These are phyloP conservation scores for Pistacia integerrima DNA, from an alignment of 345 rosid genomes.

Conservation along the genomic window DNA sequence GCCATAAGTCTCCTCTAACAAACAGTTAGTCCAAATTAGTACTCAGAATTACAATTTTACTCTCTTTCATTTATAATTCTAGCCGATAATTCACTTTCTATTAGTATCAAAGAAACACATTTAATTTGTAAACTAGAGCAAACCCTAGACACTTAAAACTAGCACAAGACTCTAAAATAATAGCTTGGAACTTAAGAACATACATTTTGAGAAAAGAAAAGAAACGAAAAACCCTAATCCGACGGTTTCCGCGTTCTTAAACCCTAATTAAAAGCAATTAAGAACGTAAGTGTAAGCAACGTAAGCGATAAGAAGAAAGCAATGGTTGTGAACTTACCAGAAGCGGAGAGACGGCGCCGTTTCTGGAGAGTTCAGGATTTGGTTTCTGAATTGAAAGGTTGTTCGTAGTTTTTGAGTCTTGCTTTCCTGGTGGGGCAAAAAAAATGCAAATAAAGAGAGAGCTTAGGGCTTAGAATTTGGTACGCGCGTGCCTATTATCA, in stretches of 20 bases:
- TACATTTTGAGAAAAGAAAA: neutral
- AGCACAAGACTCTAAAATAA: neutral
- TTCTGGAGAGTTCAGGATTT: slow-evolving; percentile 4
- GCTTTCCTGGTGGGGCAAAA: neutral
- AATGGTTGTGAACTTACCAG: slow-evolving; percentile 2
- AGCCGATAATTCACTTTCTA: neutral
- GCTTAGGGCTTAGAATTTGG: neutral
- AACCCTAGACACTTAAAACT: neutral
- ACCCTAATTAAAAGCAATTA: neutral
- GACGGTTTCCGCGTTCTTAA: neutral
- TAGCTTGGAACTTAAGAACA: neutral
- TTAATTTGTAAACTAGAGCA: neutral
- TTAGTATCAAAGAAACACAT: neutral
- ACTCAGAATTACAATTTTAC: neutral
- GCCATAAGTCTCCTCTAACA: neutral
- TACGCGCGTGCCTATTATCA: neutral
- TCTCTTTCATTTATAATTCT: neutral
- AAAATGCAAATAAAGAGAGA: neutral
- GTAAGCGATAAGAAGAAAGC: neutral
- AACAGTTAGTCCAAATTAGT: neutral
- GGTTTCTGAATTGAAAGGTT: neutral
- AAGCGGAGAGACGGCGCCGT: neutral
- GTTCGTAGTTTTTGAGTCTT: neutral
- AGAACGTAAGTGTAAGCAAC: neutral
- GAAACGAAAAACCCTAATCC: slow-evolving; percentile 12